Percentiles rank a stretch among this genome's conserved stretches.
Evolutionary conservation across 495 filamentous ascomycete genomes (phyloP).

Genomic region (Penicillium bovifimosum): DNA sequence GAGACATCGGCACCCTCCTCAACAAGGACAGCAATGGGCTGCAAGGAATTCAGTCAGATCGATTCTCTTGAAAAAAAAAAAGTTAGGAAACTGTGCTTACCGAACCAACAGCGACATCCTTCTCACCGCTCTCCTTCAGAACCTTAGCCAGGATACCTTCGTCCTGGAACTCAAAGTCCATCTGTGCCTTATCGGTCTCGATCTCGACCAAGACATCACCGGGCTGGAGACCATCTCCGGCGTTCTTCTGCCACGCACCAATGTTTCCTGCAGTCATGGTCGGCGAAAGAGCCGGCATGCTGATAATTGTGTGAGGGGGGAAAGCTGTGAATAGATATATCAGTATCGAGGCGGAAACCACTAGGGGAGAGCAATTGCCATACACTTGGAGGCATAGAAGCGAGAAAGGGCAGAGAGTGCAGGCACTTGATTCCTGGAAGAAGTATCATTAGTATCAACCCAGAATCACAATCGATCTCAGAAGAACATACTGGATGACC

Average conservation of each 20-base stretch:
- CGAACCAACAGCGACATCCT: slow-evolving; percentile 91
- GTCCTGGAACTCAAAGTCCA: slow-evolving; percentile 99
- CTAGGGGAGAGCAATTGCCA: slow-evolving; percentile 17
- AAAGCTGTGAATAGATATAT: slow-evolving; percentile 52
- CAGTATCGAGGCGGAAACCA: slow-evolving; percentile 13
- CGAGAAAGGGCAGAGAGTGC: slow-evolving; percentile 58
- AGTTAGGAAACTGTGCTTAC: slow-evolving; percentile 51
- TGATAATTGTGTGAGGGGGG: slow-evolving; percentile 89
- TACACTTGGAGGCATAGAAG: slow-evolving; percentile 78
- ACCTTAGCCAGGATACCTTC: slow-evolving; percentile 95
- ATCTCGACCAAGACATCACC: slow-evolving; percentile 99
- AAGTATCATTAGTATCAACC: slow-evolving; percentile 20
- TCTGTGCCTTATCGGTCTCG: slow-evolving; percentile 99
- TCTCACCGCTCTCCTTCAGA: slow-evolving; percentile 86
- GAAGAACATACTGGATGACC: slow-evolving; percentile 35
- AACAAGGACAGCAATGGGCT: slow-evolving; percentile 95
- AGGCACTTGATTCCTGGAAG: slow-evolving; percentile 42
- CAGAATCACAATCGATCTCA: not conserved
- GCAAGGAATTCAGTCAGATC: not conserved
- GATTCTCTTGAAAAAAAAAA: slow-evolving; percentile 22
- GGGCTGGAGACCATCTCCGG: slow-evolving; percentile 78
- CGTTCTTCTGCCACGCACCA: slow-evolving; percentile 96
- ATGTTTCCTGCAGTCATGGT: slow-evolving; percentile 98
- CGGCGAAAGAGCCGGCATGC: slow-evolving; percentile 96
- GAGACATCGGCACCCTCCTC: slow-evolving; percentile 83